Evolutionary conservation across 768 basidiomycete species (phyloP), one percentile per base, ranked within the genome.

Genomic region (Lactarius pseudohatsudake): DNA sequence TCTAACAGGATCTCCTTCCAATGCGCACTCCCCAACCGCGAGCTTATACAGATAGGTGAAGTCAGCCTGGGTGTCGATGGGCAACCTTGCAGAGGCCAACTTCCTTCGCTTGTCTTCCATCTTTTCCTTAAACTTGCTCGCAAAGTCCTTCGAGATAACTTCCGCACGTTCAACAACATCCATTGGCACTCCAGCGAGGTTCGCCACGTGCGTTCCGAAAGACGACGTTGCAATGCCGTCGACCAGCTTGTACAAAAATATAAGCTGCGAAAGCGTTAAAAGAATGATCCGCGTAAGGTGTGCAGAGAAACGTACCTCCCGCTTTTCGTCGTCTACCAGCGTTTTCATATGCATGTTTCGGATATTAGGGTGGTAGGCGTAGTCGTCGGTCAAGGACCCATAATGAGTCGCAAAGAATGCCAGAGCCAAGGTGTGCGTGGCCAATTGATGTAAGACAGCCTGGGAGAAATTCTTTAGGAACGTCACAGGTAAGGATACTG

Each of bases 351-450:
- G 88, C 90, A 96, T 96, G 63, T 89, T 92, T 64, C 92, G 82
- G 70, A 98, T 91, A 72, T 96, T 97, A 1, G 92, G 91, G 73
- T 96, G 93, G 72, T 94, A 93, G 2, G 84, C 84, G 75, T 91
- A 98, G 74, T 98, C 96, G 71, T 97, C 93, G 9, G 96, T 97
- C 53, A 98, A 81, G 1, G 94, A 92, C 3, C 94, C 94, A 71
- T 98, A 99, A 77, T 99, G 97, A 0, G 97, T 99, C 41, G 97
- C 96, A 72, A 99, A 99, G 81, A 98, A 97, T 2, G 92, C 90
- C 32, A 98, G 79, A 13, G 96, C 89, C 5, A 97, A 79, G 0
- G 93, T 95, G 72, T 93, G 92, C 0, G 96, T 97, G 1, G 97
- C 94, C 18, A 99, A 84, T 74, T 96, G 87, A 75, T 99, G 97